These are phyloP conservation scores for Leonotis leonurus DNA, from an alignment of 257 asterid genomes.

Conservation along the genomic window DNA sequence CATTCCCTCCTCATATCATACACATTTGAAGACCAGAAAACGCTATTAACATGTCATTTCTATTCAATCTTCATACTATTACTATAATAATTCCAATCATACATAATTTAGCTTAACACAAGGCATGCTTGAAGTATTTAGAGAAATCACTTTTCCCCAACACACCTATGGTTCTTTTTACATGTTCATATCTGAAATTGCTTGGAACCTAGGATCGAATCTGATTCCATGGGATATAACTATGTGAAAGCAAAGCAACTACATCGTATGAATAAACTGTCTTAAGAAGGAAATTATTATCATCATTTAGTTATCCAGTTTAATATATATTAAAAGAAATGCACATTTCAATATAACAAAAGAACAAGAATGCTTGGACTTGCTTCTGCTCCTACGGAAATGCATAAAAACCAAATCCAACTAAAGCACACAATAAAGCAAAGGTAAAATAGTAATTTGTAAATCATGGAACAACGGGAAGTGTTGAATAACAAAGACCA, in stretches of 20 bases:
- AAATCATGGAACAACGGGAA: constrained; percentile 6
- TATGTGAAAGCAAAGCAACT: background rate
- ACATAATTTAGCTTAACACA: background rate
- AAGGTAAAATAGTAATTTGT: background rate
- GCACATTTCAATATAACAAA: background rate
- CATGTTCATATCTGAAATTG: background rate
- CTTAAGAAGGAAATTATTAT: background rate
- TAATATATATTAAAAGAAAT: background rate
- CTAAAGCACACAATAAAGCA: background rate
- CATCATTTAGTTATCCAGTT: background rate
- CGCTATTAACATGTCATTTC: no score
- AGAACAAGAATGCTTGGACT: background rate
- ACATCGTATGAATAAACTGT: background rate
- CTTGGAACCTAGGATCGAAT: background rate
- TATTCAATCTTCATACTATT: no score
- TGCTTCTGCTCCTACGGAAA: background rate
- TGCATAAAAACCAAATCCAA: constrained; percentile 1
- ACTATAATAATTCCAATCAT: no score
- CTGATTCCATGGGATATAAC: background rate
- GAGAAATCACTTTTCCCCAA: background rate
- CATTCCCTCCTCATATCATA: no score
- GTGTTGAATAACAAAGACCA: constrained; percentile 19
- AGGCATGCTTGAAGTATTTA: background rate
- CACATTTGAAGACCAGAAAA: no score
- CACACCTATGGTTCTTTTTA: background rate